Base-by-base conservation (phyloP, 2,329 filamentous ascomycete genomes). In the Nectriaceae sp. region DNA sequence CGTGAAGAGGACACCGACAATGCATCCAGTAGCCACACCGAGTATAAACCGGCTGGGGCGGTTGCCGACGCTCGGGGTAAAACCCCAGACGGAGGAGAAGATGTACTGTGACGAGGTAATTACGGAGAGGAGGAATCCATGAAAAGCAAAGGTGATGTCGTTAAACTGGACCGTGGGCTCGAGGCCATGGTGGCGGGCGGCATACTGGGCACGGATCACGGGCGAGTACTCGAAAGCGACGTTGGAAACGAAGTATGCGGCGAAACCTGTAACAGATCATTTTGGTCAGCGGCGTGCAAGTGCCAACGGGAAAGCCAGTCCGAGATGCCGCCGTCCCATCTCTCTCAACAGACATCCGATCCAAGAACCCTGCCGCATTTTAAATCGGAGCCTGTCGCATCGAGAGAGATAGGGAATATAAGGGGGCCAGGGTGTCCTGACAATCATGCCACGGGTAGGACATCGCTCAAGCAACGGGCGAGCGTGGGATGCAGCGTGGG, bases 111-210 rank as follows among this genome's bases (percentile, higher is more conserved):
- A 88, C 52, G 88, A 85, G n/a, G 84, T 83, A 46, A 97, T 66
- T 37, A 82, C 60, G 59, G 85, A 90, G 54, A 96, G 72, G 10
- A 91, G 54, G 15, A 90, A 75, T 26, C 88, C 93, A 71, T 97
- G 92, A 3, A 83, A 75, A 15, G 92, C 91, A 67, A 97, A 97
- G 13, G 85, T 82, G 50, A 97, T 79, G 72, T 99, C 94, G 71
- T 97, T 97, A 71, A 90, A 82, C 46, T 88, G 84, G 22, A 96
- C 92, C 1, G 92, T 94, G 3, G 93, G 90, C 37, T 87, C 82
- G 6, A 89, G 84, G 4, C 86, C 84, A 39, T 80, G 70, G 69
- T 97, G 84, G 51, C 94, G 85, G 16, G 81, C 78, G 19, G 90
- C 91, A 74, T 99, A 99, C 67, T 97, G 89, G 29, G 74, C 69